Base-by-base conservation (phyloP, 352 stramenopile genomes). In the Phytopythium montanum region DNA sequence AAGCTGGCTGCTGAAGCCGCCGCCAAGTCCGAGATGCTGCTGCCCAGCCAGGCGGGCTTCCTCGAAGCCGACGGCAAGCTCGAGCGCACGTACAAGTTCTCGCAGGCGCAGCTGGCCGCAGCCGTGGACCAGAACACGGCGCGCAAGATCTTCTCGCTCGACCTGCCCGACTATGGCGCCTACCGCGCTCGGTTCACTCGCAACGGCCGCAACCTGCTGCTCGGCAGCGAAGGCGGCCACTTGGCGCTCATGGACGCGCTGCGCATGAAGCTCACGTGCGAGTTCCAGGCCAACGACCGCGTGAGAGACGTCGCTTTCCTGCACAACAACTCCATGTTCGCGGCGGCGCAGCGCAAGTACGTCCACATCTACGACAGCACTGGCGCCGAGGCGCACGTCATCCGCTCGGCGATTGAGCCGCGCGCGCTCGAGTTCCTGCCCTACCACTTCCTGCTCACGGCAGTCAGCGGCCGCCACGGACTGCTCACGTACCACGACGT, bases 301-400 rank as follows among this genome's bases (percentile, higher is more conserved):
- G 94, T 99, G 41, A 81, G 95, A 55, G 97, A 99, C 81, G 87
- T 98, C 3, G 88, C 73, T 33, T 99, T 99, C 72, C 74, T 99
- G 58, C 97, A 99, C 77, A 98, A 99, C 79, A 90, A 98, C 68
- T 97, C 84, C 34, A 83, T 99, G 59, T 97, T 99, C 60, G 97
- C 97, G 0, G 87, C 94, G 0, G 97, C 97, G 18, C 97, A 99
- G 75, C 93, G 96, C 68, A 99, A 99, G 75, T 97, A 99, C 73
- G 91, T 98, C 54, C 99, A 97, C 74, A 99, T 99, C 68, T 99
- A 99, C 76, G 97, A 99, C 81, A 89, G 88, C 68, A 88, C 95
- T 13, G 97, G 97, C 16, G 89, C 90, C 16, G 97, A 99, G 80
- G 87, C 99, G 36, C 97, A 99, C 76, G 96, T 95, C 59, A 85